Percentiles rank a stretch among this genome's conserved stretches.
Conservation (phyloP, 352 stramenopile species). For the Thraustochytrium striatum region DNA sequence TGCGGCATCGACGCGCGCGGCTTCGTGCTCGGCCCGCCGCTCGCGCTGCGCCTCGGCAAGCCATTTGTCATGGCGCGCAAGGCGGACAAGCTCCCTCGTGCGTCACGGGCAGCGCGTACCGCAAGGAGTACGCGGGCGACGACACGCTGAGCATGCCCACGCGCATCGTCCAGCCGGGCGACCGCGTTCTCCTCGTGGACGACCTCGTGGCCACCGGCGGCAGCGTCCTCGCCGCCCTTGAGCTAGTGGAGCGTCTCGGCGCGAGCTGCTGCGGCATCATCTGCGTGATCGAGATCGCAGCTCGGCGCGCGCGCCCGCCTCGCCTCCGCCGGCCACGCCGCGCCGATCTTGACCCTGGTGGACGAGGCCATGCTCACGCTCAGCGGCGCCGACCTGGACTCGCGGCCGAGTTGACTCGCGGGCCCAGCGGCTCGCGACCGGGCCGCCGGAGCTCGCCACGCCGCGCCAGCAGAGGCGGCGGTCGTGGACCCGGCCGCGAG, state of each 20-base stretch:
- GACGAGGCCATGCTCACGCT: constrained; percentile 10
- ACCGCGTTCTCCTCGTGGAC: constrained; percentile 91
- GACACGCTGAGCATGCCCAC: constrained; percentile 79
- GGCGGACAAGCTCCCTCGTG: constrained; percentile 92
- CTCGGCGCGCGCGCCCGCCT: neutral
- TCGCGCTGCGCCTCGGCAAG: constrained; percentile 89
- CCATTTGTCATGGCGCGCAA: constrained; percentile 98
- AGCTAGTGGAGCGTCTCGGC: constrained; percentile 16
- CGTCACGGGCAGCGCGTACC: constrained; percentile 81
- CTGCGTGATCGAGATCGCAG: constrained; percentile 41
- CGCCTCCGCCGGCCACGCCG: neutral
- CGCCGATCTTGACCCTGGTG: constrained; percentile 11
- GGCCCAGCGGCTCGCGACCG: no score
- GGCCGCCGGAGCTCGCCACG: no score
- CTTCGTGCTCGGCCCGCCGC: constrained; percentile 91
- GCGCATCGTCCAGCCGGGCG: constrained; percentile 66
- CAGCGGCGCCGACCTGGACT: no score
- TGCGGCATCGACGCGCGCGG: constrained; percentile 90
- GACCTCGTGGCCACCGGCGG: constrained; percentile 94
- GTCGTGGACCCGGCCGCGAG: no score
- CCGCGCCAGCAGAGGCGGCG: no score
- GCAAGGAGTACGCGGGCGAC: constrained; percentile 81
- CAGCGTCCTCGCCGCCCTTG: constrained; percentile 18
- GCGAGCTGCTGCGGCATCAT: neutral
- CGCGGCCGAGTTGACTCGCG: no score